These are phyloP conservation scores for Sclerotinia borealis DNA, from an alignment of 2,329 filamentous ascomycete species.

Conservation along the genomic window DNA sequence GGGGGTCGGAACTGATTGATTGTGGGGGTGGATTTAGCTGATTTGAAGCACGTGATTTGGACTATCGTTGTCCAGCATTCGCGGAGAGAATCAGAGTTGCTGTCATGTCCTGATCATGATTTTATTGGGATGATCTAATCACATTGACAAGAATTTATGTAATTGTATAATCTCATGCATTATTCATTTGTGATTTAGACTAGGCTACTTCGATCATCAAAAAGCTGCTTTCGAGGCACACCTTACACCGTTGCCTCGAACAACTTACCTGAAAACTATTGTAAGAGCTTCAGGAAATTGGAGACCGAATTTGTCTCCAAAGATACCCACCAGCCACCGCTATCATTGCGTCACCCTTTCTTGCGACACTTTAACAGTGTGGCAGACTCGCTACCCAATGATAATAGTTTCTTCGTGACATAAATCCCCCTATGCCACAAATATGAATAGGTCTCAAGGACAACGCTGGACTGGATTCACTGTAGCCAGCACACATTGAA, in stretches of 20 bases:
- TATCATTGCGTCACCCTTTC: slow-evolving; percentile 13
- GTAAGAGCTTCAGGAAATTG: slow-evolving; percentile 16
- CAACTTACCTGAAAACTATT: slow-evolving; percentile 14
- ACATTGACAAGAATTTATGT: not conserved
- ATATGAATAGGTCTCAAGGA: slow-evolving; percentile 21
- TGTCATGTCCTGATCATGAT: not conserved
- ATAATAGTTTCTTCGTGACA: slow-evolving; percentile 25
- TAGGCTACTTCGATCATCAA: slow-evolving; percentile 27
- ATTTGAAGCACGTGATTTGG: not conserved
- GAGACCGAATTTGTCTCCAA: slow-evolving; percentile 18
- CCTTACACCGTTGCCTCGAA: slow-evolving; percentile 1
- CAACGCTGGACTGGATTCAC: slow-evolving; percentile 20
- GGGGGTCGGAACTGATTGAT: not conserved
- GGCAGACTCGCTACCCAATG: slow-evolving; percentile 21
- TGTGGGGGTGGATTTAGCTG: not conserved
- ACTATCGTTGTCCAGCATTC: no score
- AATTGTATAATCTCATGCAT: slow-evolving; percentile 28
- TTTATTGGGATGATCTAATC: not conserved
- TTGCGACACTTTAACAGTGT: slow-evolving; percentile 17
- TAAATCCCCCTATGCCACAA: slow-evolving; percentile 23
- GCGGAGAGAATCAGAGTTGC: no score
- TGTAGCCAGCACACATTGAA: slow-evolving; percentile 27
- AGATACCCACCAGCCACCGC: slow-evolving; percentile 22
- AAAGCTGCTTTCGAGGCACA: slow-evolving; percentile 22
- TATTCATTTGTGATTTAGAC: slow-evolving; percentile 29